These are phyloP conservation scores for Erythrophleum fordii DNA, from an alignment of 306 rosid species.

Conservation along the genomic window DNA sequence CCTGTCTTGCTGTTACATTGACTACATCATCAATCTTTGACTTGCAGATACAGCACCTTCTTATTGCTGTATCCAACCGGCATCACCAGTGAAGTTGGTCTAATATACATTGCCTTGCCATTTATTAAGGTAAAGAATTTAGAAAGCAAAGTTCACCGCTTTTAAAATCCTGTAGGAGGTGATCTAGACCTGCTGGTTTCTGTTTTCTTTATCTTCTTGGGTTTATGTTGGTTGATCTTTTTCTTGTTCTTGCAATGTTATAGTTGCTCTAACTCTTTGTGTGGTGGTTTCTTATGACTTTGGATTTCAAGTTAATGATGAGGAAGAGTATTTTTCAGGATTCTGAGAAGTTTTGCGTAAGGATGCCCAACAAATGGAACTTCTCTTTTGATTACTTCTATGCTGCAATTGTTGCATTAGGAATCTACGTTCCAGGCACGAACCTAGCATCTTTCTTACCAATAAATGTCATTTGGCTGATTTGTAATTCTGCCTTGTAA, in stretches of 20 bases:
- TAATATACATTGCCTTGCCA: conserved; percentile 61
- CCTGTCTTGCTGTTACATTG: not conserved
- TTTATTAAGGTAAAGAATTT: conserved; percentile 59
- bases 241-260: not conserved
- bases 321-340: conserved; percentile 48
- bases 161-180: not conserved
- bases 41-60: conserved; percentile 74
- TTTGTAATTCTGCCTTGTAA: not conserved
- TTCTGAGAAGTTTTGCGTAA: conserved; percentile 68
- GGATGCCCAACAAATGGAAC: conserved; percentile 94
- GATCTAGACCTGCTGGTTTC: not conserved
- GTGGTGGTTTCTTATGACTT: conserved; percentile 7
- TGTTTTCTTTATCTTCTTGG: not conserved
- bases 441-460: conserved; percentile 32
- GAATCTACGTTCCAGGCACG: conserved; percentile 74
- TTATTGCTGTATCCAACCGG: conserved; percentile 65
- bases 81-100: conserved; percentile 71
- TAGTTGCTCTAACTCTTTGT: conserved; percentile 13
- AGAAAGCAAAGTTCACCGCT: not conserved
- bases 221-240: conserved; percentile 22
- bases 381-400: conserved; percentile 73
- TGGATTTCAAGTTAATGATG: conserved; percentile 29
- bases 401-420: conserved; percentile 53
- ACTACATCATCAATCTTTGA: not conserved
- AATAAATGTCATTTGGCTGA: not conserved